These are phyloP conservation scores for Lomentospora prolificans DNA, from an alignment of 2,329 filamentous ascomycete species.

Conservation along the genomic window DNA sequence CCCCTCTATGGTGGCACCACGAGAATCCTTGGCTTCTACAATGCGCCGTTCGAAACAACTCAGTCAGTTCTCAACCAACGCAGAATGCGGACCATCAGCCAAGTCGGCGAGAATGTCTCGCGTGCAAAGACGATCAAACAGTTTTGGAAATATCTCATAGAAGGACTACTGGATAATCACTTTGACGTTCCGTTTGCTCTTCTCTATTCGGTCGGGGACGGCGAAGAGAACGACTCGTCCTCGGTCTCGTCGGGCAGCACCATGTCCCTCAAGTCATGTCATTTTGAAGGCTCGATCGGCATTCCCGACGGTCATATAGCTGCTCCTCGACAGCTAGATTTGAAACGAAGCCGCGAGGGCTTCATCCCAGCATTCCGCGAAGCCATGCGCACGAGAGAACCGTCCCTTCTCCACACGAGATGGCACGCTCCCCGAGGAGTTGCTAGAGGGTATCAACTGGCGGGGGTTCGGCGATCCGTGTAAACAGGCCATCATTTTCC, in stretches of 20 bases:
- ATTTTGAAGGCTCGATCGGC: conserved; percentile 64
- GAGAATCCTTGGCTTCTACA: conserved; percentile 28
- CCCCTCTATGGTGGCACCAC: conserved; percentile 26
- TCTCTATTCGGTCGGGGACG: conserved; percentile 57
- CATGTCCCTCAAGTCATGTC: conserved; percentile 50
- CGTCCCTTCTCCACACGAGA: conserved; percentile 59
- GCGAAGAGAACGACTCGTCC: conserved; percentile 55
- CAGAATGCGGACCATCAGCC: conserved; percentile 66
- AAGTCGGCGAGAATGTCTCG: conserved; percentile 67
- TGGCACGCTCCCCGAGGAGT: conserved; percentile 51
- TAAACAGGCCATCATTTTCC: conserved; percentile 59
- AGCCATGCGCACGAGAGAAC: conserved; percentile 52
- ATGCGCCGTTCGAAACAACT: conserved; percentile 28
- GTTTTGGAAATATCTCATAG: conserved; percentile 64
- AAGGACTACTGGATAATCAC: conserved; percentile 63
- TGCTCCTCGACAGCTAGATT: conserved; percentile 53
- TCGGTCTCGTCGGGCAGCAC: conserved; percentile 61
- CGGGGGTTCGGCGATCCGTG: conserved; percentile 48
- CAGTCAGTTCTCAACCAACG: conserved; percentile 20
- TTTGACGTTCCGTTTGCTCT: conserved; percentile 67
- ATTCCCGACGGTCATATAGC: conserved; percentile 54
- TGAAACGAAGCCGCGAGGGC: conserved; percentile 59
- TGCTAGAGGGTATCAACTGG: conserved; percentile 60
- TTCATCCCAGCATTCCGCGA: conserved; percentile 70
- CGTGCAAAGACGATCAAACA: conserved; percentile 61